These are phyloP conservation scores for Aethionema arabicum DNA, from an alignment of 345 rosid species.

Conservation along the genomic window DNA sequence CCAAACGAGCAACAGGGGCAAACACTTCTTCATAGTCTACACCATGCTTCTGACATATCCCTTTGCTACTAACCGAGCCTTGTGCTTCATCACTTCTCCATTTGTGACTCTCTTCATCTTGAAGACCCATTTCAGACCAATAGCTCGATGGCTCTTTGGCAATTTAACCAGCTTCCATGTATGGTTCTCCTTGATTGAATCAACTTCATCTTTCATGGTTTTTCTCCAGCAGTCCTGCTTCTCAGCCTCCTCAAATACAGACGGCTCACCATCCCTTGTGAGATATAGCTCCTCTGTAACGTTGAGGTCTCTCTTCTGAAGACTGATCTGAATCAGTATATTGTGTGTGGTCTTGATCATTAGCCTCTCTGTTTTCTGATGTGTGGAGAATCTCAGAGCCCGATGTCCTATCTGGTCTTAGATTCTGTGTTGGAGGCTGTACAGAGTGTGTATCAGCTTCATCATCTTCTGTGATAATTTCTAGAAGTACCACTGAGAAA, in stretches of 20 bases:
- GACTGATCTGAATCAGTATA: neutral
- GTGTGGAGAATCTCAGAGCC: too few species aligned
- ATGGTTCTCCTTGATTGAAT: neutral
- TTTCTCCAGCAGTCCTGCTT: neutral
- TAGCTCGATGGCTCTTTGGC: neutral
- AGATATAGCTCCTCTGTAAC: neutral
- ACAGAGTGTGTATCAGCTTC: too few species aligned
- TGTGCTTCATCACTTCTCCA: neutral
- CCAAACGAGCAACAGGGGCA: too few species aligned
- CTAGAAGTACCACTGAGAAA: neutral
- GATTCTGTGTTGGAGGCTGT: too few species aligned
- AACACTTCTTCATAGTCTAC: too few species aligned
- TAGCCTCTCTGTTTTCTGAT: too few species aligned
- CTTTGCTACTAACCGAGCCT: neutral
- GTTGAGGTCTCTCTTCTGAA: neutral
- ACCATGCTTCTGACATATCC: neutral
- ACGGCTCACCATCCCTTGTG: neutral
- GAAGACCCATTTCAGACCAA: too few species aligned
- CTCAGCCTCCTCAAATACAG: neutral
- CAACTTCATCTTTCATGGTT: neutral
- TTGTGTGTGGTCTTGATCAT: too few species aligned
- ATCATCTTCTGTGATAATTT: neutral
- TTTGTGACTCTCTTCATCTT: too few species aligned
- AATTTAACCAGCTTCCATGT: neutral
- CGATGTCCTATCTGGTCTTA: too few species aligned